Percentiles rank a stretch among this genome's conserved stretches.
Conservation (phyloP, 2,329 filamentous ascomycete genomes). For the Phaeosphaeria sp. region DNA sequence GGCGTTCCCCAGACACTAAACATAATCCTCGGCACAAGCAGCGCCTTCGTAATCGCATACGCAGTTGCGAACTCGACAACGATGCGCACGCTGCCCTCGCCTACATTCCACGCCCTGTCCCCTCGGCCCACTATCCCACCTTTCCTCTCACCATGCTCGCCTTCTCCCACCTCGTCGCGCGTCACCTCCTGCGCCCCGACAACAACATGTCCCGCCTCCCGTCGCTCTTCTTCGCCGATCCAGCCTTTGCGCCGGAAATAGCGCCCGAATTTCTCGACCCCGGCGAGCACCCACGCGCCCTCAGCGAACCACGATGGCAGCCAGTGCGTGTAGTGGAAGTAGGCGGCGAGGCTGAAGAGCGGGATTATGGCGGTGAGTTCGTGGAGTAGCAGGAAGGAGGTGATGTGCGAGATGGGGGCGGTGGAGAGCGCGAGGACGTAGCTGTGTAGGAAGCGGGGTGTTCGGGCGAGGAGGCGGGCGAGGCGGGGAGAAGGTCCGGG, state of each 20-base stretch:
- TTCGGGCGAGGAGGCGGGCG: conserved; percentile 42
- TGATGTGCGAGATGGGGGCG: conserved; percentile 82
- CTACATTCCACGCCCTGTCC: conserved; percentile 48
- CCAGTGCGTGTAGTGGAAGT: conserved; percentile 71
- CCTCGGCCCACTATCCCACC: conserved; percentile 39
- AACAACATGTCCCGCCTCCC: conserved; percentile 51
- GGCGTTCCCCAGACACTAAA: conserved; percentile 88
- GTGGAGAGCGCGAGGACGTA: conserved; percentile 74
- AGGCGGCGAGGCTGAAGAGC: conserved; percentile 61
- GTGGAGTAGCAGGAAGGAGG: conserved; percentile 87
- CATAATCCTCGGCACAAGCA: conserved; percentile 79
- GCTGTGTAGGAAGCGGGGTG: conserved; percentile 70
- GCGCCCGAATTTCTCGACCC: conserved; percentile 75
- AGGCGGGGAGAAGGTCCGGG: conserved; percentile 30
- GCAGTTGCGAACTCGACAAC: conserved; percentile 80
- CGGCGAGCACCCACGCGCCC: conserved; percentile 63
- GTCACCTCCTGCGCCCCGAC: no score
- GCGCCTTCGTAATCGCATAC: conserved; percentile 86
- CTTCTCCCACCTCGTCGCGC: neutral
- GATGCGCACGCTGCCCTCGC: conserved; percentile 59
- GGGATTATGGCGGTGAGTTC: conserved; percentile 78
- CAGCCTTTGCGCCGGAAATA: conserved; percentile 83
- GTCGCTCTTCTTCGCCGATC: conserved; percentile 66
- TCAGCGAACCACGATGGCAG: conserved; percentile 67
- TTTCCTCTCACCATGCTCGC: conserved; percentile 53